Percentiles rank a stretch among this genome's conserved stretches.
Conservation (phyloP, 169 alveolate genomes). For the Theileria parva region DNA sequence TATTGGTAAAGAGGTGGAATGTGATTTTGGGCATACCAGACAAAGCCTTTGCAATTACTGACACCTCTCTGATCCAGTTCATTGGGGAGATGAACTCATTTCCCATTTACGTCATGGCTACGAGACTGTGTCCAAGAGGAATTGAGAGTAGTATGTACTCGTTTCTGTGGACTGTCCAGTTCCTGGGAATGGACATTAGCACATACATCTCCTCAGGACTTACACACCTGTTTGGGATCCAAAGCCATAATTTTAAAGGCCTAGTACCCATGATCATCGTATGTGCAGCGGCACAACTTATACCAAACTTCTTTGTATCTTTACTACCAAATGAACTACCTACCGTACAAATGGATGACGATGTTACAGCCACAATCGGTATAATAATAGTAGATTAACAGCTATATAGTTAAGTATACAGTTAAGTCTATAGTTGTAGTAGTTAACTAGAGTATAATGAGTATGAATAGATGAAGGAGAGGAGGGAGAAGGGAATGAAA, state of each 20-base stretch:
- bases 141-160: slow-evolving; percentile 86
- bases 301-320: slow-evolving; percentile 67
- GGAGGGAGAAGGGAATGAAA: neutral
- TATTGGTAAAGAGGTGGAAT: slow-evolving; percentile 79
- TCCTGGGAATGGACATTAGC: slow-evolving; percentile 81
- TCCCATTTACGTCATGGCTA: slow-evolving; percentile 84
- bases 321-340: slow-evolving; percentile 67
- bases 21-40: slow-evolving; percentile 76
- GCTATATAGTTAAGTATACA: neutral
- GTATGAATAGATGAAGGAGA: neutral
- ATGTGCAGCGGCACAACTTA: slow-evolving; percentile 70
- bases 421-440: neutral
- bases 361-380: neutral
- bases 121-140: slow-evolving; percentile 85
- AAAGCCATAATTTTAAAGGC: slow-evolving; percentile 71
- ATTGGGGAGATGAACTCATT: slow-evolving; percentile 80
- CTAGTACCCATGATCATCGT: slow-evolving; percentile 63
- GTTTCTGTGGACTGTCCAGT: slow-evolving; percentile 77
- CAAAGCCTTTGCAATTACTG: slow-evolving; percentile 82
- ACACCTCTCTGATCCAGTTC: slow-evolving; percentile 78
- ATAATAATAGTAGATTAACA: neutral
- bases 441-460: neutral
- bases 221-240: slow-evolving; percentile 74
- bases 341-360: slow-evolving; percentile 34
- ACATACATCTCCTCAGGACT: slow-evolving; percentile 76